A percentile compares a stretch with the other conserved stretches of the same genome.
phyloP scores from a whole-genome alignment of 208 protist genomes.

The Tritrichomonas musculus region DNA sequence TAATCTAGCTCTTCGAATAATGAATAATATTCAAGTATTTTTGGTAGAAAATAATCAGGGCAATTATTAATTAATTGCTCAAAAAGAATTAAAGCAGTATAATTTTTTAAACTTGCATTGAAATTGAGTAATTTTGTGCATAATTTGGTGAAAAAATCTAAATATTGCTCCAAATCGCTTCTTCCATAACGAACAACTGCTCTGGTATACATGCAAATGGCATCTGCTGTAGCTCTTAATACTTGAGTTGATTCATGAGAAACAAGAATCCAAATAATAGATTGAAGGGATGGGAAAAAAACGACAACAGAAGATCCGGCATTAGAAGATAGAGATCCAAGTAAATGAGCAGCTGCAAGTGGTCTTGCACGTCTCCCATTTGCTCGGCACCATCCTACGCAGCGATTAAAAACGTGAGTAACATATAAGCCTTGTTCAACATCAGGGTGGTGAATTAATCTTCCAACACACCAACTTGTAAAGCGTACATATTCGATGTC shows the following conservation, averaged over 20 bases:
- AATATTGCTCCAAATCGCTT: background rate
- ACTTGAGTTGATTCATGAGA: background rate
- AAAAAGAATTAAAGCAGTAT: background rate
- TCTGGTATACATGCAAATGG: background rate
- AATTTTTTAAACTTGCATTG: background rate
- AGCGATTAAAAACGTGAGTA: background rate
- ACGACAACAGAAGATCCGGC: background rate
- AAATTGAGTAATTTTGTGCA: background rate
- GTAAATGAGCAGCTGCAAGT: background rate
- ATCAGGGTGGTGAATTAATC: background rate
- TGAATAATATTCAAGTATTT: background rate
- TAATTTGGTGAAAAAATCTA: background rate
- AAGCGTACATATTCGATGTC: slow-evolving; percentile 8
- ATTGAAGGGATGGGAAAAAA: background rate
- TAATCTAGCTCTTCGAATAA: background rate
- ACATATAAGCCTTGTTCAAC: background rate
- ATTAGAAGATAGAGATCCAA: background rate
- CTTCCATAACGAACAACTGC: background rate
- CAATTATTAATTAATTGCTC: background rate
- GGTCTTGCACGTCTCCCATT: background rate
- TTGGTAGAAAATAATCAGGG: background rate
- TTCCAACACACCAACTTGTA: background rate
- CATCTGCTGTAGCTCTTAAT: background rate
- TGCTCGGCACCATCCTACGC: background rate
- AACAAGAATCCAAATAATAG: background rate